These are phyloP conservation scores for Fusarium sp. DNA, from an alignment of 2,329 filamentous ascomycete species.

Conservation along the genomic window DNA sequence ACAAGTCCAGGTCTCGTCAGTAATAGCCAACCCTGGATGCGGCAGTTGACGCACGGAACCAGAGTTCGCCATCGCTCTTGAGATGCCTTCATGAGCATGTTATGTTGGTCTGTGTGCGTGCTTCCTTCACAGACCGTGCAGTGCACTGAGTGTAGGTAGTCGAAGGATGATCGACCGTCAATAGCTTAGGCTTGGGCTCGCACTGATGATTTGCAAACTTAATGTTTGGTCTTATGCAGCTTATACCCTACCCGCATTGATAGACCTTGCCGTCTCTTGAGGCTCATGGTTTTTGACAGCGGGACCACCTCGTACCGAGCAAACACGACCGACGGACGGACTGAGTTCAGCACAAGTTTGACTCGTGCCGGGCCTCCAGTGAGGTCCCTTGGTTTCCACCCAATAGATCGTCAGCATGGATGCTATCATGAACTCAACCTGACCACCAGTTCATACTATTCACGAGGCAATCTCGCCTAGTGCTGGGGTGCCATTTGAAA, in stretches of 20 bases:
- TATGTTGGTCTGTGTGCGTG: slow-evolving; percentile 24
- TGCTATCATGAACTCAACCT: slow-evolving; percentile 32
- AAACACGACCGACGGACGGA: background rate
- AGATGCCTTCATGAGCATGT: slow-evolving; percentile 9
- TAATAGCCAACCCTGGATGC: background rate
- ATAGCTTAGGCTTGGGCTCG: background rate
- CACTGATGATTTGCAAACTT: background rate
- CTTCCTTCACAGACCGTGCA: slow-evolving; percentile 24
- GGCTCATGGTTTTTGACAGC: slow-evolving; percentile 5
- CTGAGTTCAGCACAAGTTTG: slow-evolving; percentile 6
- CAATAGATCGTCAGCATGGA: slow-evolving; percentile 44
- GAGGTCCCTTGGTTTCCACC: slow-evolving; percentile 32
- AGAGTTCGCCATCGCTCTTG: slow-evolving; percentile 5
- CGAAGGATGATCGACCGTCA: slow-evolving; percentile 1
- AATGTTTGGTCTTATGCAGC: background rate
- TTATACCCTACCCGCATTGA: background rate
- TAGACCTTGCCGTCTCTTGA: slow-evolving; percentile 3
- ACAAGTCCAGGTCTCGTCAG: background rate
- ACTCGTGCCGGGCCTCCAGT: slow-evolving; percentile 15
- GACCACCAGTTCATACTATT: slow-evolving; percentile 39
- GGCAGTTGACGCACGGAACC: slow-evolving; percentile 22
- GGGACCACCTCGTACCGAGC: slow-evolving; percentile 6
- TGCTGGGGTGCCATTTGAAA: slow-evolving; percentile 44
- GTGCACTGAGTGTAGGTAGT: slow-evolving; percentile 4
- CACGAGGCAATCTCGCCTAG: slow-evolving; percentile 44